Evolutionary conservation across 1,284 basidiomycete genomes (phyloP), one percentile per base, ranked within the genome.

Genomic region (Ustilago nuda): DNA sequence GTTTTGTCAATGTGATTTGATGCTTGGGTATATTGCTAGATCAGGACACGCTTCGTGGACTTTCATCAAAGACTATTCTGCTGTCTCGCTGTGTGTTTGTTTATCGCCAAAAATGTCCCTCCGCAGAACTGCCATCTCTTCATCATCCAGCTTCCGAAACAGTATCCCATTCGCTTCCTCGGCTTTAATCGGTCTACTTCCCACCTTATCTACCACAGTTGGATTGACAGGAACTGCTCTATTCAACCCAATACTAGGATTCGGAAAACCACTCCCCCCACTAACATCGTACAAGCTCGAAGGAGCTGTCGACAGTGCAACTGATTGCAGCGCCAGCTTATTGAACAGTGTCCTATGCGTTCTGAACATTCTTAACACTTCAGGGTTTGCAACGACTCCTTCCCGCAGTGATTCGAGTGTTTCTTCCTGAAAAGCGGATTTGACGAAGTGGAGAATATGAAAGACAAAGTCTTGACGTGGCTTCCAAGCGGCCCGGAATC

Each of bases 281-380:
- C 72, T 71, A 3, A 63, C 59, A 56, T 79, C 78, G 35, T 76
- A 80, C 30, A 80, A 36, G n/a, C 74, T 77, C 30, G 66, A 64
- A 7, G 75, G 75, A 1, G 68, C 55, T n/a, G 70, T 77, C 0
- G 67, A 72, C 4, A 81, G 51, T n/a, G 75, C 69, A 9, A 77
- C 79, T 8, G 66, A 72, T 23, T 82, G 80, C n/a, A 67, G 37
- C 9, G 80, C 78, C 13, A 82, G 60, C 65, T 79, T 82, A 56
- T 73, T 58, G 61, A 80, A 82, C 37, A 82, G 58, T 13, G 62
- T 43, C 0, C 73, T 37, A 15, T 82, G 71, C 17, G 54, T 62
- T 12, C 74, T 58, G 27, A 64, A 77, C 69, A 82, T 76, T 8
- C 72, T 35, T 23, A 62, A 79, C 1, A 80, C 78, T 27, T 82